Base-by-base conservation (phyloP, 176 grass and related monocot genomes). In the Panicum miliaceum region DNA sequence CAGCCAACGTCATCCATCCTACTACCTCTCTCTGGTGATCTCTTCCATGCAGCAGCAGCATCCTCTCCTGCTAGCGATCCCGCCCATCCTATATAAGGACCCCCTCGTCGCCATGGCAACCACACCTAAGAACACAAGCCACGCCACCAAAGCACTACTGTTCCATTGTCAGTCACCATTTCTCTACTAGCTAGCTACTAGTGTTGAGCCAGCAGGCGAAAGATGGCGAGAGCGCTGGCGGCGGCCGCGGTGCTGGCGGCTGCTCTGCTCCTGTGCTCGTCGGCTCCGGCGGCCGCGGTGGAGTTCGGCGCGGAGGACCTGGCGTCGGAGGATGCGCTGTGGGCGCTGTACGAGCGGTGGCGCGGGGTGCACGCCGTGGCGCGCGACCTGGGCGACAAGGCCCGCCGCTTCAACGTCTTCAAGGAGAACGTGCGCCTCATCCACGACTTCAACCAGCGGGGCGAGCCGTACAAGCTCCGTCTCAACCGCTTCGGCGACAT, bases 401-500 rank as follows among this genome's bases (percentile, higher is more conserved):
- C 51, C 1, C 87, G 85, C 6, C 90, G 88, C 73, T 97, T 97
- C 92, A 92, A 97, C 77, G 90, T 91, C 19, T 94, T 97, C 81
- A 83, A 80, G 71, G 90, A 89, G 64, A 97, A 97, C 85, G 94
- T 72, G 16, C 80, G 63, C 35, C 92, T 93, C 85, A 86, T 97
- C 82, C 89, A 97, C 84, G 87, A 94, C 0, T 90, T 86, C 82
- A 97, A 97, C 89, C 66, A 50, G 47, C 37, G 85, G 14, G 92
- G 89, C 72, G 90, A 84, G n/a, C 92, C 94, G 9, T 97, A 97
- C 85, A 97, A 97, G 81, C 92, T 97, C 5, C 82, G 86, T 15
- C 86, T 94, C 73, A 94, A 97, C 90, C 89, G 85, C 77, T 94
- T 97, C 75, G 90, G 65, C 52, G 92, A 97, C 92, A 89, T 97